Percentiles rank a stretch among this genome's conserved stretches.
Evolutionary conservation across 1,284 basidiomycete species (phyloP).

Genomic region (Gymnopus androsaceus): DNA sequence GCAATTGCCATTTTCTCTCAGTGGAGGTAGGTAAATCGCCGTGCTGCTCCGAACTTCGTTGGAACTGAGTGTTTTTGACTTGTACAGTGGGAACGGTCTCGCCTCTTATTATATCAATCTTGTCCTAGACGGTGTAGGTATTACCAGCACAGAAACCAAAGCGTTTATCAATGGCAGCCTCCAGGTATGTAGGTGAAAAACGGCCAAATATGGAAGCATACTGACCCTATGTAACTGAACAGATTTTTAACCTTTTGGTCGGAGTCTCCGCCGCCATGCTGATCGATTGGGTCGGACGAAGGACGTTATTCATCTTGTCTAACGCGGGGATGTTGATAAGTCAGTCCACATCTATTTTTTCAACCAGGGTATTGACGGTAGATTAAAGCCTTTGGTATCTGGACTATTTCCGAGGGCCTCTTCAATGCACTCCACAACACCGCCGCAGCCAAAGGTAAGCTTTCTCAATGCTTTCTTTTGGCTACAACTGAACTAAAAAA

Average conservation of each 20-base stretch:
- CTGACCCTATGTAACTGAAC: background rate
- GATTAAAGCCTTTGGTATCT: conserved; percentile 52
- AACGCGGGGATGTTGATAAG: conserved; percentile 67
- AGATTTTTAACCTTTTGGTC: conserved; percentile 57
- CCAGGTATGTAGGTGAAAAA: conserved; percentile 42
- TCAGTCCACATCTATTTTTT: conserved; percentile 28
- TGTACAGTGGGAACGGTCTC: conserved; percentile 58
- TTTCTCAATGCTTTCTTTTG: background rate
- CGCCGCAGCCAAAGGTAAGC: conserved; percentile 54
- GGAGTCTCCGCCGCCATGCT: conserved; percentile 58
- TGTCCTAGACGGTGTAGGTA: conserved; percentile 61
- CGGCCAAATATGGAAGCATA: background rate
- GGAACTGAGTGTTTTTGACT: too few species aligned
- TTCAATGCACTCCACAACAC: conserved; percentile 48
- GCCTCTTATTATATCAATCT: conserved; percentile 70
- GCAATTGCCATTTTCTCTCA: conserved; percentile 64
- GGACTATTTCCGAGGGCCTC: conserved; percentile 62
- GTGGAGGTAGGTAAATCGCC: too few species aligned
- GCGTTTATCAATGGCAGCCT: conserved; percentile 64
- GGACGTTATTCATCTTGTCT: conserved; percentile 63
- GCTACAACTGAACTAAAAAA: background rate
- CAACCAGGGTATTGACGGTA: background rate
- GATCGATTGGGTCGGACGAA: conserved; percentile 61
- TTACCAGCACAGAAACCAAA: conserved; percentile 52
- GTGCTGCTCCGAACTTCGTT: too few species aligned